Base-by-base conservation (phyloP, 208 protist genomes). In the Acanthamoeba sp. region DNA sequence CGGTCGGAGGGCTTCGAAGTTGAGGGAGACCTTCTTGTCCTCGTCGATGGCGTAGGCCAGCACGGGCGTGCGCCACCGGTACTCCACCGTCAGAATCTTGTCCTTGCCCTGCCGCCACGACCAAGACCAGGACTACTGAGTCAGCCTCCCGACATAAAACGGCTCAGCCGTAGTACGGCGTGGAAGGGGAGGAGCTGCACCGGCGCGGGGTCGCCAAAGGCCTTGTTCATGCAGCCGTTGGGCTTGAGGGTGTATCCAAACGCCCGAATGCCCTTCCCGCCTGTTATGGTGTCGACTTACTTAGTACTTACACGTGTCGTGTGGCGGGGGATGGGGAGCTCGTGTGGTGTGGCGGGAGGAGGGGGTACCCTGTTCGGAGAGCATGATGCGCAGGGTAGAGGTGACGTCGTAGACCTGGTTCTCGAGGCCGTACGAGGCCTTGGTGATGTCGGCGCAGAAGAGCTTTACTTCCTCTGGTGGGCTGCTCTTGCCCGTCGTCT, bases 221-320 rank as follows among this genome's bases (percentile, higher is more conserved):
- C 84, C 50, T 66, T 27, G 84, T 91, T 91, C 84, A 91, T 91
- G 84, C 84, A 91, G 5, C 84, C 84, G 57, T 91, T 91, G 32
- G 52, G 84, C 48, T 40, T 52, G 9, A 91, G 12, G 3, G 22
- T 48, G 57, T 91, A 91, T 27, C 84, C 84, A 24, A 91, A 91
- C 6, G 84, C 84, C 18, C 22, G 10, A 7, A 91, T 18, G 5
- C 84, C 57, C 52, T 66, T 57, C 24, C 84, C 84, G 5, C 84
- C 84, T 91, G 78, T 52, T 27, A 29, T 42, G 73, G 42, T n/a
- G n/a, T n/a, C n/a, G n/a, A n/a, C n/a, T n/a, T n/a, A n/a, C n/a
- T n/a, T n/a, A n/a, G 59, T 20, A 66, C 20, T n/a, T 24, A 76
- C 3, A 3, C 34, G n/a, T 73, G 64, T 73, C 64, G 34, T 50